A percentile compares a stretch with the other conserved stretches of the same genome.
These are phyloP conservation scores for Lepidopterella palustris DNA, from an alignment of 495 filamentous ascomycete genomes.

Conservation along the genomic window DNA sequence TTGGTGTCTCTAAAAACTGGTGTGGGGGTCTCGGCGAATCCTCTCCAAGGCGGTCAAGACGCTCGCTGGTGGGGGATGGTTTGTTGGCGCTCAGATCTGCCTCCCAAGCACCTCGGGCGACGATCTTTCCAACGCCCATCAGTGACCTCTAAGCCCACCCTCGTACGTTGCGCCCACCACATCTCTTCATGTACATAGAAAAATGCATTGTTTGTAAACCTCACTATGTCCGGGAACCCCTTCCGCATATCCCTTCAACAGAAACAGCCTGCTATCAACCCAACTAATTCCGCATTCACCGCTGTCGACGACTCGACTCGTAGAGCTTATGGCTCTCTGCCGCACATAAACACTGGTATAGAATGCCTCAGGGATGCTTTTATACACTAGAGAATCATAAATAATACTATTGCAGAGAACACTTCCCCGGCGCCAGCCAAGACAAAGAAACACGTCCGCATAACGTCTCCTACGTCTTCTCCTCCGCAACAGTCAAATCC, in stretches of 20 bases:
- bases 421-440: constrained; percentile 7
- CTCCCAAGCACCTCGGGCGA: too few species aligned
- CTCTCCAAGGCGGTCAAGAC: background rate
- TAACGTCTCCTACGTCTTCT: constrained; percentile 20
- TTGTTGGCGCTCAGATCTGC: too few species aligned
- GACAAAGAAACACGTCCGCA: constrained; percentile 30
- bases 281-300: constrained; percentile 13
- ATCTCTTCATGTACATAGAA: constrained; percentile 25
- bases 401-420: constrained; percentile 20
- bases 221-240: constrained; percentile 37
- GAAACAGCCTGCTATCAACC: background rate
- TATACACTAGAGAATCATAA: constrained; percentile 8
- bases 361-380: background rate
- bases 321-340: constrained; percentile 8
- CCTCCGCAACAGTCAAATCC: constrained; percentile 20
- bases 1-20: too few species aligned
- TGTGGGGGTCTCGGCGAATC: background rate
- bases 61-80: background rate
- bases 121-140: constrained; percentile 2
- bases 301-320: constrained; percentile 5
- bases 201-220: constrained; percentile 28
- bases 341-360: constrained; percentile 20
- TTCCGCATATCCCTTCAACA: constrained; percentile 30
- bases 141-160: background rate
- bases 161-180: background rate